Evolutionary conservation across 208 protist species (phyloP).

Genomic region (Acanthamoeba sp.): DNA sequence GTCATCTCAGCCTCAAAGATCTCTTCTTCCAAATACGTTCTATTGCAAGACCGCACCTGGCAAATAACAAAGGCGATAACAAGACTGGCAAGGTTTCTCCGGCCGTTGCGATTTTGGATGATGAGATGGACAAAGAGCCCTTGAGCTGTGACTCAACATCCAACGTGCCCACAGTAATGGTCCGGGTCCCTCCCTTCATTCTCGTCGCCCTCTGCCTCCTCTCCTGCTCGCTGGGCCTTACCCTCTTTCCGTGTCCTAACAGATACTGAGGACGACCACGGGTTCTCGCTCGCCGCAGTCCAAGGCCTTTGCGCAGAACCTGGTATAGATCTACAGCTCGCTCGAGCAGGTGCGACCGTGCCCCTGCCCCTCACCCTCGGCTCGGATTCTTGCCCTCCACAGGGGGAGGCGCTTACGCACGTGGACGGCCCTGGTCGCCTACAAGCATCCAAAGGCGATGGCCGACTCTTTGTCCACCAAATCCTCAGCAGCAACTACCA

Average conservation of each 20-base stretch:
- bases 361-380: not conserved
- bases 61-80: too few species aligned
- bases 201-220: too few species aligned
- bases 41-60: too few species aligned
- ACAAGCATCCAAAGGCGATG: not conserved
- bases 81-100: too few species aligned
- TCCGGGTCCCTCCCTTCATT: not conserved
- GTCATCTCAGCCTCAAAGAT: too few species aligned
- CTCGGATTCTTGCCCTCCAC: too few species aligned
- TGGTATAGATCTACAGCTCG: constrained; percentile 38
- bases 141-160: not conserved
- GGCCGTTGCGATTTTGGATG: not conserved
- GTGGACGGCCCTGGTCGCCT: not conserved
- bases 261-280: not conserved
- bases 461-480: not conserved
- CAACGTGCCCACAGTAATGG: constrained; percentile 3
- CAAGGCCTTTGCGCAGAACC: not conserved
- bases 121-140: constrained; percentile 17
- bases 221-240: too few species aligned
- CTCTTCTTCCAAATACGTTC: too few species aligned
- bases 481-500: too few species aligned
- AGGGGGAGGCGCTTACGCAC: too few species aligned
- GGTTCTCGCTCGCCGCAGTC: constrained; percentile 38
- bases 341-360: not conserved
- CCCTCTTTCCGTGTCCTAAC: not conserved